These are phyloP conservation scores for Penicillium sp. DNA, from an alignment of 2,329 filamentous ascomycete species.

Conservation along the genomic window DNA sequence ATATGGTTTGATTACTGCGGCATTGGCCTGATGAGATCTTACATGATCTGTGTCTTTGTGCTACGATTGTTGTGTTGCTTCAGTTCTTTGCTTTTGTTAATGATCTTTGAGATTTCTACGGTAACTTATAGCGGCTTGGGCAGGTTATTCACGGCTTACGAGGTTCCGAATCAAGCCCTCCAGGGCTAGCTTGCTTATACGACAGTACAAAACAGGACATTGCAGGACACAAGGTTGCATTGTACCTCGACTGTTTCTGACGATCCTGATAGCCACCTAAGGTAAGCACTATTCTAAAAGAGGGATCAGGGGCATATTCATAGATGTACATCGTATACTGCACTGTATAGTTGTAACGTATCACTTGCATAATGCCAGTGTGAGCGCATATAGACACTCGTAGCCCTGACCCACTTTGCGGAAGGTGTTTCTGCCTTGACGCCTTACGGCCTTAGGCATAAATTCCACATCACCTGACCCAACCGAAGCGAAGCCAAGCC, in stretches of 20 bases:
- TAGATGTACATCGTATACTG: background rate
- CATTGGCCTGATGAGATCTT: constrained; percentile 13
- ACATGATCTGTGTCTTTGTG: background rate
- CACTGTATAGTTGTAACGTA: background rate
- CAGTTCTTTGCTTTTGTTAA: too few species aligned
- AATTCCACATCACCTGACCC: constrained; percentile 33
- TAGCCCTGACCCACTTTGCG: background rate
- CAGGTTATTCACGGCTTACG: background rate
- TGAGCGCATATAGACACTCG: background rate
- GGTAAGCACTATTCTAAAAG: too few species aligned
- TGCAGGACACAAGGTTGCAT: background rate
- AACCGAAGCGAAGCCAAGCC: constrained; percentile 41
- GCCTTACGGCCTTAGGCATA: constrained; percentile 23
- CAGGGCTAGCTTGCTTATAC: background rate
- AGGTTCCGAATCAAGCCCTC: background rate
- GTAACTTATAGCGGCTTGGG: too few species aligned
- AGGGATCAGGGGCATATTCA: too few species aligned
- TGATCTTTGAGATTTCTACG: background rate
- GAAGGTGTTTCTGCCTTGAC: background rate
- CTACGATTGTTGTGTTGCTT: background rate
- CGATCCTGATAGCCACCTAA: background rate
- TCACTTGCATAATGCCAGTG: background rate
- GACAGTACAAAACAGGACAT: background rate
- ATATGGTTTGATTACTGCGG: constrained; percentile 19
- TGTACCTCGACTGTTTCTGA: too few species aligned